A percentile compares a stretch with the other conserved stretches of the same genome.
phyloP scores from a whole-genome alignment of 345 rosid genomes.

The Eucalyptus curtisii region DNA sequence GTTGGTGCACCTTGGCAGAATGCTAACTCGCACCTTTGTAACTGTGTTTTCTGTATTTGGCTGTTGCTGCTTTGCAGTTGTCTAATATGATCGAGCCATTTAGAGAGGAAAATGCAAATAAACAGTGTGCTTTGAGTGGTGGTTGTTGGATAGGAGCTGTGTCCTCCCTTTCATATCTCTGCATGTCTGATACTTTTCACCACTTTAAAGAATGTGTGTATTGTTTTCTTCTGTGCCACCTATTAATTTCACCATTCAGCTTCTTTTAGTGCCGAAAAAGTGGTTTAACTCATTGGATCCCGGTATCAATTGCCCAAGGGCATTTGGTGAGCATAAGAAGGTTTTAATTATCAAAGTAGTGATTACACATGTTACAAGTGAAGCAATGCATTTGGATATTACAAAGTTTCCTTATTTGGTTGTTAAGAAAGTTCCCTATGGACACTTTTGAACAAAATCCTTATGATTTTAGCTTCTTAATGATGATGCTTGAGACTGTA shows the following conservation, averaged over 20 bases:
- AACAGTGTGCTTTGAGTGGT: neutral
- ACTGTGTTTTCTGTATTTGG: neutral
- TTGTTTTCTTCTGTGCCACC: neutral
- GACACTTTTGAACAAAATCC: neutral
- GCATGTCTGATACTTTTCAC: no score
- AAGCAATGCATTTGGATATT: neutral
- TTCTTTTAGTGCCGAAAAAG: neutral
- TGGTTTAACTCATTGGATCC: neutral
- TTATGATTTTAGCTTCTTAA: neutral
- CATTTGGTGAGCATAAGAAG: neutral
- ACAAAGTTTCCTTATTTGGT: neutral
- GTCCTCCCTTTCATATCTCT: no score
- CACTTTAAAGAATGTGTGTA: neutral
- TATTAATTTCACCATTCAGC: neutral
- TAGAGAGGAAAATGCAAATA: neutral
- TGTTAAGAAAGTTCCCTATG: neutral
- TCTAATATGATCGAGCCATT: neutral
- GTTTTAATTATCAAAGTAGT: neutral
- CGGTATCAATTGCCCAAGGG: neutral
- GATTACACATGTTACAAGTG: neutral
- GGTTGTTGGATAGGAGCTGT: neutral
- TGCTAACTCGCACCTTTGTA: neutral
- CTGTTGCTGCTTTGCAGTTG: neutral
- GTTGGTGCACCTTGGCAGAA: neutral
- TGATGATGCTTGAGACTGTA: neutral